Evolutionary conservation across 176 grass and related monocot genomes (phyloP).

Genomic region (Urochloa ruziziensis): DNA sequence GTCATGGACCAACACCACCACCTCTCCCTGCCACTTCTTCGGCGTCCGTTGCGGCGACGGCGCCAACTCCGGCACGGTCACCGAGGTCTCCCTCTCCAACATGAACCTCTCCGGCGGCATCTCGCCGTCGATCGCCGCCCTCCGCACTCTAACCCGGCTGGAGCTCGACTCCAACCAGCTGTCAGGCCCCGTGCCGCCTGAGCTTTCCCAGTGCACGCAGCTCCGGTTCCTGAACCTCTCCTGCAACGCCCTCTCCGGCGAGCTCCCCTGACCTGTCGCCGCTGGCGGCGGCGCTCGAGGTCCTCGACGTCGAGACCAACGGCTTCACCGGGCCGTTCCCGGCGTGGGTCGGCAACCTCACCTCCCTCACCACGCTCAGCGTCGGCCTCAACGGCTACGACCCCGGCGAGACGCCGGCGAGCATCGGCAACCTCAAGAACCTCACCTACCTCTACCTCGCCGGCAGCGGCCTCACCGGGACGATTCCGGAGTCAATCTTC

Average conservation of each 20-base stretch:
- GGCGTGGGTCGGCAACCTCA: slow-evolving; percentile 47
- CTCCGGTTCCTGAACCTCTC: slow-evolving; percentile 72
- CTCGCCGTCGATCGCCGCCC: slow-evolving; percentile 43
- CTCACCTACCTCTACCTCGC: slow-evolving; percentile 70
- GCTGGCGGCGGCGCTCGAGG: slow-evolving; percentile 30
- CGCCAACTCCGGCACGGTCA: slow-evolving; percentile 23
- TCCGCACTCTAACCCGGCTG: slow-evolving; percentile 36
- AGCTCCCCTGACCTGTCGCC: slow-evolving; percentile 62
- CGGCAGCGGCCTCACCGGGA: slow-evolving; percentile 43
- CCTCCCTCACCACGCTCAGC: slow-evolving; percentile 41
- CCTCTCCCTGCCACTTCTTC: slow-evolving; percentile 49
- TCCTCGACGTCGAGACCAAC: slow-evolving; percentile 59
- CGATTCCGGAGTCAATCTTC: slow-evolving; percentile 59
- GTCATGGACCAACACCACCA: slow-evolving; percentile 52
- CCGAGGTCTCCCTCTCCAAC: slow-evolving; percentile 50
- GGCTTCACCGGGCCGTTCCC: slow-evolving; percentile 47
- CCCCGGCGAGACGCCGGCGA: slow-evolving; percentile 44
- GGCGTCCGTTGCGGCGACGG: slow-evolving; percentile 52
- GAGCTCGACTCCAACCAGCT: slow-evolving; percentile 58
- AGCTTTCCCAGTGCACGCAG: slow-evolving; percentile 42
- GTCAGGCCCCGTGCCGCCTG: slow-evolving; percentile 46
- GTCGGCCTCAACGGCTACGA: slow-evolving; percentile 53
- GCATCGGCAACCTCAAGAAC: slow-evolving; percentile 76
- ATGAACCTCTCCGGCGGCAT: slow-evolving; percentile 69
- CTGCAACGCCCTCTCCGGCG: slow-evolving; percentile 42